These are phyloP conservation scores for Colletotrichum ledebouriae DNA, from an alignment of 2,329 filamentous ascomycete species.

Conservation along the genomic window DNA sequence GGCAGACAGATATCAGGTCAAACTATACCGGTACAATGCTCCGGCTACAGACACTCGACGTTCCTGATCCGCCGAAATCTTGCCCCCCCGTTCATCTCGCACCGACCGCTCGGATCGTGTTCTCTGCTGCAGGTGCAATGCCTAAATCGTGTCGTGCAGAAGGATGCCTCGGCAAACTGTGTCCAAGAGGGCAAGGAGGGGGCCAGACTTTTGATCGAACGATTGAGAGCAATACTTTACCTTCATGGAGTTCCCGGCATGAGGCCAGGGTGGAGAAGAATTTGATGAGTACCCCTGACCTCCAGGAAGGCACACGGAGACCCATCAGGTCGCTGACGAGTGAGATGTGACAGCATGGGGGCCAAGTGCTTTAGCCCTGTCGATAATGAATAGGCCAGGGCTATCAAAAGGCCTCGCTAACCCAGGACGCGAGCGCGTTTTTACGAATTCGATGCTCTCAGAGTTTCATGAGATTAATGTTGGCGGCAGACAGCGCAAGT, in stretches of 20 bases:
- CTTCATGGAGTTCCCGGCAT: neutral
- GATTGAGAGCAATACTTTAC: neutral
- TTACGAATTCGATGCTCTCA: neutral
- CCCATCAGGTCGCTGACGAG: neutral
- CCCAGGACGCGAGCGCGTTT: neutral
- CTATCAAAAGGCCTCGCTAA: neutral
- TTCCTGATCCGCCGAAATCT: too few species aligned
- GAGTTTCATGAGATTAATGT: neutral
- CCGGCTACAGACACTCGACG: neutral
- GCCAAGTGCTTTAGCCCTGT: too few species aligned
- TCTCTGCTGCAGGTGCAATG: constrained; percentile 8
- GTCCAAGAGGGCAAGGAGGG: neutral
- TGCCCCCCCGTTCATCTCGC: too few species aligned
- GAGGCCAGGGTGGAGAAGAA: constrained; percentile 1
- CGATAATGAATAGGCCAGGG: constrained; percentile 4
- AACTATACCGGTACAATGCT: neutral
- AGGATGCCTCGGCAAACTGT: neutral
- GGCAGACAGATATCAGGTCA: constrained; percentile 20
- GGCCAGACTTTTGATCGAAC: neutral
- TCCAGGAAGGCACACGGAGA: neutral
- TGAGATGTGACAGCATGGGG: too few species aligned
- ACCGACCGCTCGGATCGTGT: too few species aligned
- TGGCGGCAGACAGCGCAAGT: neutral
- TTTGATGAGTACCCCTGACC: constrained; percentile 5
- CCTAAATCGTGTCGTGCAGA: neutral